phyloP scores from a whole-genome alignment of 192 early-diverging fungal genomes.

The Entomortierella beljakovae region DNA sequence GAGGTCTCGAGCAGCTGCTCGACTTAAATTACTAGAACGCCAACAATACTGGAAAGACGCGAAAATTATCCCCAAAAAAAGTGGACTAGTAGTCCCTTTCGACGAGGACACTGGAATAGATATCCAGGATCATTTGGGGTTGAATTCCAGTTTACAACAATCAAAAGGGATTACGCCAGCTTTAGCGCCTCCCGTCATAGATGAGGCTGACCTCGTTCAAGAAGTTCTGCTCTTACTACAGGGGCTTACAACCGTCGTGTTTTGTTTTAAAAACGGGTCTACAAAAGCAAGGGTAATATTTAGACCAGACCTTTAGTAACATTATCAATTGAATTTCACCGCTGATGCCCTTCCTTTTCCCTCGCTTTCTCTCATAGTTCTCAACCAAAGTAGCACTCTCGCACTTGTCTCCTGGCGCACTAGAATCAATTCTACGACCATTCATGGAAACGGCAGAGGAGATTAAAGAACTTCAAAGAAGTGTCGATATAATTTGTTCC shows the following conservation, averaged over 20 bases:
- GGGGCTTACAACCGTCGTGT: slow-evolving; percentile 28
- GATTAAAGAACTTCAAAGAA: slow-evolving; percentile 3
- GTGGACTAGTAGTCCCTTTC: too few relatives aligned
- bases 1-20: not conserved
- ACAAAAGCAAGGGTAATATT: not conserved
- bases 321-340: not conserved
- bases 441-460: slow-evolving; percentile 14
- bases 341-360: not conserved
- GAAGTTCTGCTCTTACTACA: slow-evolving; percentile 36
- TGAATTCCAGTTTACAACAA: slow-evolving; percentile 5
- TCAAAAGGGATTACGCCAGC: slow-evolving; percentile 3
- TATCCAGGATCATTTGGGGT: slow-evolving; percentile 10
- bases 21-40: slow-evolving; percentile 1
- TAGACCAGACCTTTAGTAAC: not conserved
- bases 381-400: slow-evolving; percentile 10
- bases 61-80: not conserved
- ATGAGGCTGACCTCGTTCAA: slow-evolving; percentile 37
- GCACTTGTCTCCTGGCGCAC: slow-evolving; percentile 24
- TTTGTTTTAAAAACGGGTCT: not conserved
- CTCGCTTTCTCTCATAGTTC: not conserved
- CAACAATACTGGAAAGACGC: slow-evolving; percentile 34
- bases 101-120: not conserved
- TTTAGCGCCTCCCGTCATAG: slow-evolving; percentile 14
- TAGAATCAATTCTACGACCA: slow-evolving; percentile 17
- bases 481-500: slow-evolving; percentile 33